Evolutionary conservation across 1,139 yeast genomes (phyloP), one percentile per base, ranked within the genome.

Genomic region (Blastobotrys petasosporus): DNA sequence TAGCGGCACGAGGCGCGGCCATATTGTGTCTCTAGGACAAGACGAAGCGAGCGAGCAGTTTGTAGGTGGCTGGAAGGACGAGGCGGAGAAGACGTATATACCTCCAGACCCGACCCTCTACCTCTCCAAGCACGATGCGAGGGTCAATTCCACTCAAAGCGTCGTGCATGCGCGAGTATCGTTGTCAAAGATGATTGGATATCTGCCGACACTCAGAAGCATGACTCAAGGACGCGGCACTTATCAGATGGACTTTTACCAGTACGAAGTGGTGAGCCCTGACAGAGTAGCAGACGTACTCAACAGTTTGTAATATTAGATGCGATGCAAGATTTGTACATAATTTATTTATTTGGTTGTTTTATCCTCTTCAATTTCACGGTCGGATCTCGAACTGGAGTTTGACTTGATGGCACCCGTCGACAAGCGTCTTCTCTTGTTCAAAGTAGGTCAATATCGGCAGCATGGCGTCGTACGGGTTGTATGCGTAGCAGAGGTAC

Each of bases 141-240:
- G 64, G 23, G 46, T 46, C 40, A 49, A 51, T 12, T 53, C 55
- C 32, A 53, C 43, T 44, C 66, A 59, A 48, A 84, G 85, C 58
- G 68, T 76, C 2, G 76, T 90, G 34, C 68, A 70, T 12, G 96
- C 96, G 0, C 77, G 76, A 48, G 90, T 90, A 0, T 97, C 98
- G 8, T 70, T 92, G 56, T 75, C 82, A 52, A 94, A 84, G 53
- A 88, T 92, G 96, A 77, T 90, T 46, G 95, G 97, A 1, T 92
- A 92, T 61, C 73, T 87, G 46, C 79, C 82, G 5, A 79, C 77
- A 48, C 68, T 92, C 41, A 69, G 97, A 58, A 82, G 94, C 35
- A 70, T 88, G 57, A 90, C 97, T 0, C 90, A 87, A 60, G 98
- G 98, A 1, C 73, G 95, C 44, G 95, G 94, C 2, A 77, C 81